Evolutionary conservation across 495 filamentous ascomycete genomes (phyloP), one percentile per base, ranked within the genome.

Genomic region (Trichoderma reesei): DNA sequence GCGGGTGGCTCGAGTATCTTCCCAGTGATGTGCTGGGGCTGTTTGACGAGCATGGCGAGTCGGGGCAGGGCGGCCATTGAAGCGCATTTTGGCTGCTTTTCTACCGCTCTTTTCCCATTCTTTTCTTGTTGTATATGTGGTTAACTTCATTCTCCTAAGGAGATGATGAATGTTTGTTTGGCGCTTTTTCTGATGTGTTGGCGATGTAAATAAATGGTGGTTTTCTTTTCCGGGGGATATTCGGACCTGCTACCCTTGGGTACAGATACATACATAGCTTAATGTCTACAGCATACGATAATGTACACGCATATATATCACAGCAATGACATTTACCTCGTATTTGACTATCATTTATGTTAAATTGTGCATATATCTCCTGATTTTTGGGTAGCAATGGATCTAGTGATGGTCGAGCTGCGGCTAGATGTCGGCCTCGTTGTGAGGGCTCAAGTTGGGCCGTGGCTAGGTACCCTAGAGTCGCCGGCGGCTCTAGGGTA

Each of bases 381-480:
- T 41, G 7, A 41, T 9, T 41, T 96, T 16, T 93, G 94, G 14
- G 94, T 95, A 31, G 94, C 93, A 42, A 98, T 26, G 0, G 26
- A 26, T 1, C 1, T 26, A 83, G 65, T 94, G 82, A 65, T 94
- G 87, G 37, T 88, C 95, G 84, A 98, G 88, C 75, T 97, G 94
- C 54, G 91, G 90, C 76, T 98, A 93, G 71, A 98, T 94, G 72
- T 97, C 92, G 65, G 79, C 38, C 82, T 75, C 96, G 26, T 92
- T 60, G 88, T 89, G 72, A 98, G 85, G 67, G 87, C 79, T 26
- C 82, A 98, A 89, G 67, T 93, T 92, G 0, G 94, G 92, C 26
- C 26, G 26, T 26, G 26, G 26, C 26, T 26, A n/a, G n/a, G n/a
- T n/a, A 26, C 26, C 26, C 26, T 26, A 26, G 26, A 26, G 26